These are phyloP conservation scores for Gossypium herbaceum DNA, from an alignment of 345 rosid species.

Conservation along the genomic window DNA sequence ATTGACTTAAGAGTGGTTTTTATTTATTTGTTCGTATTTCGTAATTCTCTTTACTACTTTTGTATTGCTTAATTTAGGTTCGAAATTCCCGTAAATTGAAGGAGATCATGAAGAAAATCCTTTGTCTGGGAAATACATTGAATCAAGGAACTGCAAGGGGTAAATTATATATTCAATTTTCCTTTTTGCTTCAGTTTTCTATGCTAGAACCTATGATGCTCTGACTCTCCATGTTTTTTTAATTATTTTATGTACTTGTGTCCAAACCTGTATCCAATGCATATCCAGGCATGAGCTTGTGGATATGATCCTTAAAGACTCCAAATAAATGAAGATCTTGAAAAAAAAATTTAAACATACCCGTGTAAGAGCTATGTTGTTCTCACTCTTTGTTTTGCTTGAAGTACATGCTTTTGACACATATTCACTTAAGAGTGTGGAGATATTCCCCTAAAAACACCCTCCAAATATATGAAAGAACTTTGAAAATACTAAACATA, in stretches of 20 bases:
- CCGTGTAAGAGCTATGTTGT: background rate
- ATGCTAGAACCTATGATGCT: background rate
- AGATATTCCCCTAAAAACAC: background rate
- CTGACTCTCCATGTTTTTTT: too few relatives aligned
- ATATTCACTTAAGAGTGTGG: background rate
- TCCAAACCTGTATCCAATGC: background rate
- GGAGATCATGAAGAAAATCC: constrained; percentile 92
- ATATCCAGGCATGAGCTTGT: background rate
- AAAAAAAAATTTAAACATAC: background rate
- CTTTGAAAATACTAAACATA: too few relatives aligned
- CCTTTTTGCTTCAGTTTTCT: background rate
- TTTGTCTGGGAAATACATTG: constrained; percentile 77
- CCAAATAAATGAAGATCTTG: background rate
- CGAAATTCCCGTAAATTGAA: constrained; percentile 75
- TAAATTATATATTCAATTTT: constrained; percentile 24
- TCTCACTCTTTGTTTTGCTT: background rate
- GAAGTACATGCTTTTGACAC: background rate
- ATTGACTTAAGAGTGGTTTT: constrained; percentile 12
- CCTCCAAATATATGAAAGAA: background rate
- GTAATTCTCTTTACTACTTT: constrained; percentile 14
- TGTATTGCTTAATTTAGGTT: constrained; percentile 46
- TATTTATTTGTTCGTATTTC: background rate
- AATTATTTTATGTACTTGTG: background rate
- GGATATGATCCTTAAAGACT: background rate
- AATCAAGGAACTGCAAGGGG: constrained; percentile 99